These are phyloP conservation scores for Flagelloscypha sp. DNA, from an alignment of 768 basidiomycete species.

Conservation along the genomic window DNA sequence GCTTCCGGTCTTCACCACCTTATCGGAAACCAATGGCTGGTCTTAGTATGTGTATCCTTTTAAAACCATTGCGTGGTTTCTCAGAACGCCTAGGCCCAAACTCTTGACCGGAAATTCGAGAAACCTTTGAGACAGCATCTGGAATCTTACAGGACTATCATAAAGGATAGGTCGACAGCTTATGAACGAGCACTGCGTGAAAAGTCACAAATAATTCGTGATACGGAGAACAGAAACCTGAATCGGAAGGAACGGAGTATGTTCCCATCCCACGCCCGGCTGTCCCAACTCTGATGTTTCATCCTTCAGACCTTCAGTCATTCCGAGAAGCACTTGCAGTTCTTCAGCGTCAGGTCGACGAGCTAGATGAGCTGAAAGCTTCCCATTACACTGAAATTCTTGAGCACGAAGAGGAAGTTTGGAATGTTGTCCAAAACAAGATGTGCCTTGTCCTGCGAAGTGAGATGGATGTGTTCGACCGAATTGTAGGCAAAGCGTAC, in stretches of 20 bases:
- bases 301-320: constrained; percentile 66
- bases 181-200: constrained; percentile 80
- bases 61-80: constrained; percentile 7
- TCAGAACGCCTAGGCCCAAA: constrained; percentile 75
- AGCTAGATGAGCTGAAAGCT: constrained; percentile 77
- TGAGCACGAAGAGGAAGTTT: constrained; percentile 92
- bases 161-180: constrained; percentile 72
- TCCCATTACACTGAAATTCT: constrained; percentile 84
- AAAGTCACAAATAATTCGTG: constrained; percentile 76
- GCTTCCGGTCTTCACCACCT: constrained; percentile 86
- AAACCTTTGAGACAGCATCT: constrained; percentile 81
- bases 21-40: constrained; percentile 87
- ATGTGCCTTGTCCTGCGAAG: constrained; percentile 79
- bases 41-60: constrained; percentile 52
- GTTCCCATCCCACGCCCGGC: constrained; percentile 19
- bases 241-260: constrained; percentile 79
- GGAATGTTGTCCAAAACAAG: constrained; percentile 77
- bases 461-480: constrained; percentile 87
- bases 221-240: constrained; percentile 80
- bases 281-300: constrained; percentile 7
- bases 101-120: constrained; percentile 82
- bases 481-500: constrained; percentile 79
- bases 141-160: constrained; percentile 65
- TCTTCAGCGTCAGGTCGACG: constrained; percentile 85
- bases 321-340: constrained; percentile 79